These are phyloP conservation scores for Yarrowia galli DNA, from an alignment of 1,139 yeast genomes.

Conservation along the genomic window DNA sequence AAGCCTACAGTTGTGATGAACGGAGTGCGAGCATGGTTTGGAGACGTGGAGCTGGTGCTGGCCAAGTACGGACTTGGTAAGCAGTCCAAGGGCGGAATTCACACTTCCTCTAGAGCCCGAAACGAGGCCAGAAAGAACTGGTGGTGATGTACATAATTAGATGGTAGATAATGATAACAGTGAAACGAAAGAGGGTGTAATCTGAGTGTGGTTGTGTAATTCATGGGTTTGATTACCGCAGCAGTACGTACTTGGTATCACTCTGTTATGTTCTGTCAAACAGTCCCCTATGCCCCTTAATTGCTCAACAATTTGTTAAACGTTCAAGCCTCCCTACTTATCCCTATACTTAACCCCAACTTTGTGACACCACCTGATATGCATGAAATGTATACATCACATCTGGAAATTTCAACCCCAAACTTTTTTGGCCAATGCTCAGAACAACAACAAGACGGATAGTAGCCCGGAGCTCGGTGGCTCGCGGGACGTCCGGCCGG, in stretches of 20 bases:
- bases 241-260: no score
- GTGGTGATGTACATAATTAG: conserved; percentile 36
- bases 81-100: conserved; percentile 37
- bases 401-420: not conserved
- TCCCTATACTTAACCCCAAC: no score
- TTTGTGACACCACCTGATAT: no score
- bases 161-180: not conserved
- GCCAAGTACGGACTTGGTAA: conserved; percentile 76
- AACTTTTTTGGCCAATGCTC: not conserved
- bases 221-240: no score
- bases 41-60: conserved; percentile 76
- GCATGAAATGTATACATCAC: no score
- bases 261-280: no score
- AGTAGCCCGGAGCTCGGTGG: not conserved
- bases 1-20: conserved; percentile 85
- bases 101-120: conserved; percentile 27
- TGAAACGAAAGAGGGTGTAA: no score
- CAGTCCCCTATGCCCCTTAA: no score
- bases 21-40: conserved; percentile 84
- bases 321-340: no score
- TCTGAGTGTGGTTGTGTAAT: no score
- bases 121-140: conserved; percentile 35
- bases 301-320: no score
- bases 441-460: not conserved
- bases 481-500: not conserved